Evolutionary conservation across 305 asterid species (phyloP).

Genomic region (Fraxinus paxiana): DNA sequence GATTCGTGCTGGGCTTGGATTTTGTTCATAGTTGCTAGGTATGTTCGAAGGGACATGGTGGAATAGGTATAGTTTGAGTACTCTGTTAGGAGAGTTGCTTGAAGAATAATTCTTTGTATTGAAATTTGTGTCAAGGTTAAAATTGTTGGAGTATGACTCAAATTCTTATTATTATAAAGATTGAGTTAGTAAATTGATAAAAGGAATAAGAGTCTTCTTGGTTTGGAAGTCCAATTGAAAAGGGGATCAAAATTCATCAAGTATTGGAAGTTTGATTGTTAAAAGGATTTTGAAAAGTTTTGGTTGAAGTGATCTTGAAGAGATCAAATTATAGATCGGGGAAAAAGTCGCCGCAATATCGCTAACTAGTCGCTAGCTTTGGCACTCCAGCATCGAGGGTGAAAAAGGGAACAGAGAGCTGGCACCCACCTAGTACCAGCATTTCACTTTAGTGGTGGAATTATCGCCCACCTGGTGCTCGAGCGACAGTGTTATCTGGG

Average conservation of each 20-base stretch:
- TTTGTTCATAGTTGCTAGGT: background rate
- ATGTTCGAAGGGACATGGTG: background rate
- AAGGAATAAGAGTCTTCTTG: background rate
- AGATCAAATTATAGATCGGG: background rate
- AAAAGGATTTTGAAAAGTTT: background rate
- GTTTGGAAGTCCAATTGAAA: background rate
- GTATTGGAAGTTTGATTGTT: background rate
- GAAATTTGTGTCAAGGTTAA: background rate
- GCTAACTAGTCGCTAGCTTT: background rate
- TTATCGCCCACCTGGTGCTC: background rate
- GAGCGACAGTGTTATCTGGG: background rate
- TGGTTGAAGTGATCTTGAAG: background rate
- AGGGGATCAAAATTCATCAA: background rate
- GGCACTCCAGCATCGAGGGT: background rate
- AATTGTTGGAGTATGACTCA: background rate
- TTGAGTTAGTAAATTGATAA: background rate
- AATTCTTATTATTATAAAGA: too few relatives aligned
- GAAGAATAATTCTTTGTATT: background rate
- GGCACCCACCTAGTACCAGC: background rate
- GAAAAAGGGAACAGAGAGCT: background rate
- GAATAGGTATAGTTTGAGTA: background rate
- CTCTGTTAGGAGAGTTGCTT: background rate
- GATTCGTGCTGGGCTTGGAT: background rate
- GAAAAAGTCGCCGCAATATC: background rate
- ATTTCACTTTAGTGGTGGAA: background rate